Evolutionary conservation across 1,284 basidiomycete genomes (phyloP).

Genomic region (Ganoderma meredithae): DNA sequence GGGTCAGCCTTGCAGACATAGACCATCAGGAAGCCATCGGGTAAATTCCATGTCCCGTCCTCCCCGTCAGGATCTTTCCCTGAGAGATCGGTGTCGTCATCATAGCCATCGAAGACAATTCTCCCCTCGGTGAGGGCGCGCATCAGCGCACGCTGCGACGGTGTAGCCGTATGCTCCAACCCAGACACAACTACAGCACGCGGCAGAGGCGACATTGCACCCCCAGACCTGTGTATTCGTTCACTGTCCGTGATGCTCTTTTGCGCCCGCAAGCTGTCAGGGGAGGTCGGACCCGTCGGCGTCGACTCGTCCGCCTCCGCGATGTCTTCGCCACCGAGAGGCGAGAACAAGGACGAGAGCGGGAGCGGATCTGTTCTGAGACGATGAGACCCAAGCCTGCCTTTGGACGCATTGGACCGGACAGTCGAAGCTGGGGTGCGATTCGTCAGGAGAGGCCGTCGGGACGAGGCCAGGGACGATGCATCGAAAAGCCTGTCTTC

Average conservation of each 20-base stretch:
- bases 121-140: conserved; percentile 59
- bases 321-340: conserved; percentile 16
- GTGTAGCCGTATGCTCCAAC: conserved; percentile 63
- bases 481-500: conserved; percentile 37
- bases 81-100: conserved; percentile 32
- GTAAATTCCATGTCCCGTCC: conserved; percentile 62
- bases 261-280: conserved; percentile 24
- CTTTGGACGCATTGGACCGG: conserved; percentile 31
- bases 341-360: conserved; percentile 30
- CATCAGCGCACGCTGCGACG: conserved; percentile 67
- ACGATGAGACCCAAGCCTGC: conserved; percentile 33
- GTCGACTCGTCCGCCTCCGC: conserved; percentile 18
- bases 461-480: conserved; percentile 39
- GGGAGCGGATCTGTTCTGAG: conserved; percentile 39
- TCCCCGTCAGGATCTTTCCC: conserved; percentile 39
- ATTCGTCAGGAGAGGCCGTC: conserved; percentile 30
- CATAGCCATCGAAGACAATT: conserved; percentile 53
- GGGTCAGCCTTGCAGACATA: conserved; percentile 73
- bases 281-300: conserved; percentile 8
- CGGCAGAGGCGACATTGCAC: conserved; percentile 50
- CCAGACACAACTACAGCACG: conserved; percentile 73
- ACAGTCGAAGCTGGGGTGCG: conserved; percentile 37
- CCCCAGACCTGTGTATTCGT: conserved; percentile 27
- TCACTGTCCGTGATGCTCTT: conserved; percentile 17
- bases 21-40: conserved; percentile 73